phyloP scores from a whole-genome alignment of 2,329 filamentous ascomycete genomes.

The Cyanodermella asteris region DNA sequence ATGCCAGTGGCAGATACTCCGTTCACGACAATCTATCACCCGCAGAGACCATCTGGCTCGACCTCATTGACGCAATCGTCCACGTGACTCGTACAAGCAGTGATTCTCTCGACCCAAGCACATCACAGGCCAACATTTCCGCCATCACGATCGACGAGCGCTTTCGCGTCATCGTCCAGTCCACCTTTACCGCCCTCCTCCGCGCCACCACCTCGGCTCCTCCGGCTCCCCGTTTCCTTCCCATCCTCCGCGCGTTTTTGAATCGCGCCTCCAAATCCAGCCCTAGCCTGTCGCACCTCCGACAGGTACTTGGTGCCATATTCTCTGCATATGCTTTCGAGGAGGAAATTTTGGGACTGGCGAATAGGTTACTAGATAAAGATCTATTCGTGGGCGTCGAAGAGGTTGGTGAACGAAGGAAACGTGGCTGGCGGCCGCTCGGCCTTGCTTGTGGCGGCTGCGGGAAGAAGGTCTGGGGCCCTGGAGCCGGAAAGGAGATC shows the following conservation, averaged over 20 bases:
- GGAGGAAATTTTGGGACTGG: constrained; percentile 64
- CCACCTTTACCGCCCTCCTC: constrained; percentile 72
- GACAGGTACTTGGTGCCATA: constrained; percentile 65
- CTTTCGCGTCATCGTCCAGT: constrained; percentile 67
- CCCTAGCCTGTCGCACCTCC: constrained; percentile 68
- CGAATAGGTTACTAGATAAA: constrained; percentile 68
- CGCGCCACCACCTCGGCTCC: constrained; percentile 56
- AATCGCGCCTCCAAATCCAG: constrained; percentile 60
- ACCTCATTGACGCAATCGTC: constrained; percentile 40
- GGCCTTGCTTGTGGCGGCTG: constrained; percentile 80
- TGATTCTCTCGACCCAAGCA: constrained; percentile 25
- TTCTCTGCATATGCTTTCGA: constrained; percentile 94
- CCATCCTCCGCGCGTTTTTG: constrained; percentile 73
- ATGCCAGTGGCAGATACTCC: constrained; percentile 5
- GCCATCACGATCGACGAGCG: constrained; percentile 25
- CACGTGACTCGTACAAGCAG: constrained; percentile 42
- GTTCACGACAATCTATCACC: constrained; percentile 32
- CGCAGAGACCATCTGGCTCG: constrained; percentile 44
- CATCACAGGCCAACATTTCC: constrained; percentile 9
- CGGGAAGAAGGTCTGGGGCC: constrained; percentile 65
- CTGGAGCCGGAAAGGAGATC: constrained; percentile 53
- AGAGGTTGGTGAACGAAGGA: constrained; percentile 49
- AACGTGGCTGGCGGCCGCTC: constrained; percentile 71
- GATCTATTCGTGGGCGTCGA: constrained; percentile 72
- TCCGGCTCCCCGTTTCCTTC: constrained; percentile 45